Conservation (phyloP, 768 basidiomycete genomes). For the Punctularia strigosozonata region DNA sequence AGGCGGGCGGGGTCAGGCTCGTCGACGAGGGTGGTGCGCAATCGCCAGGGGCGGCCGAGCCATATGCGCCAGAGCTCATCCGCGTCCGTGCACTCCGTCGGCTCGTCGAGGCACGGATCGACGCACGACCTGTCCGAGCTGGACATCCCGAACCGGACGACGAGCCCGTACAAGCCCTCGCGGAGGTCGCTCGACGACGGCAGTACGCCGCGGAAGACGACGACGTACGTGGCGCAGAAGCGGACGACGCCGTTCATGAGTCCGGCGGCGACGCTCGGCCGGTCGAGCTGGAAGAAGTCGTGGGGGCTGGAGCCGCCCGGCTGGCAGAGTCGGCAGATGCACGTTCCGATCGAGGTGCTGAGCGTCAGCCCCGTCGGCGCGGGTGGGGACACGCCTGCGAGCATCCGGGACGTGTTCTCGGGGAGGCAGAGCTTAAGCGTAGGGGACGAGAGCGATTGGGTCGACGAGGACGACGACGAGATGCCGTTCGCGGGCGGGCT, state of each 20-base stretch:
- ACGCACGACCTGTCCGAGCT: conserved; percentile 66
- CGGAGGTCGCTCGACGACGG: conserved; percentile 38
- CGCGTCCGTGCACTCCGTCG: conserved; percentile 62
- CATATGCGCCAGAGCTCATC: conserved; percentile 70
- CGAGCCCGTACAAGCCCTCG: conserved; percentile 47
- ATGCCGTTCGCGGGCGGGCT: conserved; percentile 60
- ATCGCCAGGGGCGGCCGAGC: conserved; percentile 22
- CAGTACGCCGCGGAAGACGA: conserved; percentile 29
- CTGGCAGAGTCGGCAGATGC: conserved; percentile 57
- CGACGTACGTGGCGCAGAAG: conserved; percentile 77
- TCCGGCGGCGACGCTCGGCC: conserved; percentile 39
- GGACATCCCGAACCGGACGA: conserved; percentile 42
- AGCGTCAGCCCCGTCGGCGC: conserved; percentile 43
- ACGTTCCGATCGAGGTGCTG: conserved; percentile 67
- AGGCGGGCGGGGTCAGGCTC: conserved; percentile 71
- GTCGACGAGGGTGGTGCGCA: conserved; percentile 67
- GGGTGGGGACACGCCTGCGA: conserved; percentile 16
- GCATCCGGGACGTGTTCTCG: conserved; percentile 73
- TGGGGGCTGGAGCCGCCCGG: conserved; percentile 85
- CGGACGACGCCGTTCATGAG: conserved; percentile 61
- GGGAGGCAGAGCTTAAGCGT: conserved; percentile 44
- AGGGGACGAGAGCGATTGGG: conserved; percentile 82
- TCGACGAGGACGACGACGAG: conserved; percentile 72
- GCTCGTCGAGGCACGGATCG: conserved; percentile 69
- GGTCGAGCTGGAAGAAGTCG: conserved; percentile 80